Evolutionary conservation across 768 basidiomycete genomes (phyloP), one percentile per base, ranked within the genome.

Genomic region (Amanita pseudoporphyria): DNA sequence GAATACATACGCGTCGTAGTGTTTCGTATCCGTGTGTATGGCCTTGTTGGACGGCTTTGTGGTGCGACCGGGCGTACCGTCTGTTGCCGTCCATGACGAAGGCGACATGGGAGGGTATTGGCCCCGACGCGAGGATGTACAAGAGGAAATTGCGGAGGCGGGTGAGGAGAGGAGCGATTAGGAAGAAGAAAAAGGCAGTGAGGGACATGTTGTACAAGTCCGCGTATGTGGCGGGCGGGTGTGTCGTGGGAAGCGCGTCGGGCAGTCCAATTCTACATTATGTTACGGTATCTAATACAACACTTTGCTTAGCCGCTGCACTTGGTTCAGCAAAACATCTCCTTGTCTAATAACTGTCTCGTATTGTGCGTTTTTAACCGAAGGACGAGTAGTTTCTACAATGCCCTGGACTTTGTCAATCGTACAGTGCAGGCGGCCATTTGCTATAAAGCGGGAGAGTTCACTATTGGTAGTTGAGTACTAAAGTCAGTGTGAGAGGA

Each of bases 11-110:
- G 67, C 82, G 68, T 56, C 82, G 71, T 49, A 98, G 66, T 3
- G 88, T 82, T 39, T 77, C 63, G 62, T 90, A 98, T 0, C 96
- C 96, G 39, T 85, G 83, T 5, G 72, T 69, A 63, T 99, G 95
- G 2, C 96, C 95, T 54, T 91, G 71, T 30, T 71, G 70, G 16
- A 88, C 74, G n/a, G 71, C 63, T 63, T 81, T 77, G 13, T 81
- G 78, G 18, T 77, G 67, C 56, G 70, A 66, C 63, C 89, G 73
- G 1, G 96, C 94, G 60, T 88, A 95, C 9, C 96, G 74, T 47
- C 96, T 72, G 63, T 98, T 97, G 3, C 96, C 96, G 60, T 99
- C 96, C 92, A 99, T 94, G 22, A 95, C 83, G 62, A 99, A 94
- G 2, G 87, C 93, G 24, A 98, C 77, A 69, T 99, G 96, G 37